Percentiles rank a stretch among this genome's conserved stretches.
Conservation (phyloP, 176 grass and related monocot genomes). For the Hsuehochloa calcarea region DNA sequence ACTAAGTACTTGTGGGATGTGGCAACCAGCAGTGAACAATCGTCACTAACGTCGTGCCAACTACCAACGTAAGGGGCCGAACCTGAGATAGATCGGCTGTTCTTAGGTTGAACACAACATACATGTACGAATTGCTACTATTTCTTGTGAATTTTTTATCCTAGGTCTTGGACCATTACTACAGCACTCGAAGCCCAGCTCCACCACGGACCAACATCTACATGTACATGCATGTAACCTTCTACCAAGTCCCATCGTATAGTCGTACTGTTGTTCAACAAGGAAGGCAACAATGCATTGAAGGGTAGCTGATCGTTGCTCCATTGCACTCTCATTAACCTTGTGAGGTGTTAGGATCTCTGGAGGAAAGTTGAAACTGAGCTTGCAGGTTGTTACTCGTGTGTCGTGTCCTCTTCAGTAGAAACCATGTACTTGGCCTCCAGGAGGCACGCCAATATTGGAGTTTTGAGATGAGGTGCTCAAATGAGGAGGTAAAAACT, state of each 20-base stretch:
- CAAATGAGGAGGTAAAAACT: neutral
- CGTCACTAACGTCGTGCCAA: too few species aligned
- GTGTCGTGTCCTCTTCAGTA: neutral
- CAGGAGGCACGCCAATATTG: too few species aligned
- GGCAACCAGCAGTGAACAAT: neutral
- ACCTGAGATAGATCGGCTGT: too few species aligned
- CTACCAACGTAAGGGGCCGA: neutral
- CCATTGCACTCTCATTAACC: too few species aligned
- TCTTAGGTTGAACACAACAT: too few species aligned
- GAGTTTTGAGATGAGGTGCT: neutral
- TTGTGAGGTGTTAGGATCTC: neutral
- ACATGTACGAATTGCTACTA: too few species aligned
- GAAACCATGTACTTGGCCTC: neutral
- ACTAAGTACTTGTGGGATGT: neutral
- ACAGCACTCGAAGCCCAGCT: too few species aligned
- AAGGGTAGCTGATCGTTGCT: neutral
- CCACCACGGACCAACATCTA: neutral
- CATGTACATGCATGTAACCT: too few species aligned
- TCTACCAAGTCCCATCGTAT: neutral
- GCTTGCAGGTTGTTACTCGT: neutral
- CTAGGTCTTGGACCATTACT: too few species aligned
- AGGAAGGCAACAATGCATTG: neutral
- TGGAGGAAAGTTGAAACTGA: neutral
- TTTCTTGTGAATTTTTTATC: too few species aligned
- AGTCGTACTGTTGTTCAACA: neutral